Evolutionary conservation across 1,139 yeast genomes (phyloP).

Genomic region (Suhomyces taliae): DNA sequence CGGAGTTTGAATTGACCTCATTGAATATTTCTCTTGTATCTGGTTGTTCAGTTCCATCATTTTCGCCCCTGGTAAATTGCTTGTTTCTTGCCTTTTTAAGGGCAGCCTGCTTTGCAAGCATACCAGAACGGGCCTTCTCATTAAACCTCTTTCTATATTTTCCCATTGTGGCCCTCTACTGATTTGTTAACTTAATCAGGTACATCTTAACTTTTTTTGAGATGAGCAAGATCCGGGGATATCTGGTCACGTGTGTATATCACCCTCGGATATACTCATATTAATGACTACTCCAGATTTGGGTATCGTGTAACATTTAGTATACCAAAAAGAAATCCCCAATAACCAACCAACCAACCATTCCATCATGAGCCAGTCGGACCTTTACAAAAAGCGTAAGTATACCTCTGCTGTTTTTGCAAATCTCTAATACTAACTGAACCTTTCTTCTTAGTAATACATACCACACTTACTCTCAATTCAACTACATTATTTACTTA

Average conservation of each 20-base stretch:
- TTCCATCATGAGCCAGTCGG: conserved; percentile 11
- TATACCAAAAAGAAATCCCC: neutral
- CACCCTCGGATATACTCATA: neutral
- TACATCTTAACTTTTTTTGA: conserved; percentile 2
- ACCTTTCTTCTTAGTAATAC: conserved; percentile 29
- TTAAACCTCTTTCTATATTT: conserved; percentile 78
- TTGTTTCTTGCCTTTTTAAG: conserved; percentile 68
- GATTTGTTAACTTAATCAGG: neutral
- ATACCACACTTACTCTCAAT: conserved; percentile 50
- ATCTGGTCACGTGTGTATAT: conserved; percentile 2
- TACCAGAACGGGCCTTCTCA: conserved; percentile 83
- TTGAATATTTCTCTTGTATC: conserved; percentile 9
- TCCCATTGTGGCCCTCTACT: conserved; percentile 53
- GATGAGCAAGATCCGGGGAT: conserved; percentile 3
- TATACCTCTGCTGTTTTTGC: conserved; percentile 8
- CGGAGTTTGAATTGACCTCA: conserved; percentile 57
- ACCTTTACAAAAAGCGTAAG: conserved; percentile 36
- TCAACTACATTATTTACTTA: conserved; percentile 58
- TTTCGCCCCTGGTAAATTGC: conserved; percentile 52
- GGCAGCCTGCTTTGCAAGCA: conserved; percentile 77
- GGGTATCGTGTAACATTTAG: neutral
- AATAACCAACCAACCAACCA: neutral
- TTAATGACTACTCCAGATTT: conserved; percentile 5
- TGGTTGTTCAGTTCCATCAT: conserved; percentile 13
- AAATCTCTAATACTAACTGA: conserved; percentile 6